Base-by-base conservation (phyloP, 108 stramenopile genomes). In the Phaeodactylum tricornutum region DNA sequence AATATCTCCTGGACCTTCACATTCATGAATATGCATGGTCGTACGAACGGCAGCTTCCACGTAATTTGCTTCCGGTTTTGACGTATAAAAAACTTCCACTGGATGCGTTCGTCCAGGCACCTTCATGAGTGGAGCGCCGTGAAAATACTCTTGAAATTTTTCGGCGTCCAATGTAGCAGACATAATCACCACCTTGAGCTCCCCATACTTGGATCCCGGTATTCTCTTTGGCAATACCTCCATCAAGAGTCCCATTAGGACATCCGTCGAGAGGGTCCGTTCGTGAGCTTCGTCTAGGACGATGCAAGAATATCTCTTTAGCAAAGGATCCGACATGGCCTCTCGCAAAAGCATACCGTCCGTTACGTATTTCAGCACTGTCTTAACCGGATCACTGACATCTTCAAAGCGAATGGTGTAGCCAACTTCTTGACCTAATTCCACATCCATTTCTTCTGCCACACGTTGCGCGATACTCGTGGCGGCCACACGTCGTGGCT, bases 361-460 rank as follows among this genome's bases (percentile, higher is more conserved):
- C 15, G 95, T 96, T 34, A 96, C 65, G 56, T 95, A 98, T 56
- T 97, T 99, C 21, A 92, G 56, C 20, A 92, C 75, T 1, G 93
- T 92, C 20, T 50, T 54, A 14, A 71, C 42, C 4, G 77, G 71
- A 65, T 84, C 81, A 40, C 55, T 73, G 15, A 83, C 66, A 58
- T 96, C 96, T 66, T 99, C 98, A 63, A 99, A 99, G 17, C 98
- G 94, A 64, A 99, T 98, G 25, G 93, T 96, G 56, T 99, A 99
- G 12, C 98, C 98, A 7, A 99, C 98, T 48, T 96, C 81, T 29
- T 73, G 54, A 1, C 98, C 98, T 24, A 99, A 69, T 40, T 68
- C 51, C 0, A 97, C 96, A 74, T 99, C 98, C 96, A 99, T 97
- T 67, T 99, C 98, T 21, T 99, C 98, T 17, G 96, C 74, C 4